Evolutionary conservation across 768 basidiomycete genomes (phyloP).

Genomic region (Tricholoma flavovirens): DNA sequence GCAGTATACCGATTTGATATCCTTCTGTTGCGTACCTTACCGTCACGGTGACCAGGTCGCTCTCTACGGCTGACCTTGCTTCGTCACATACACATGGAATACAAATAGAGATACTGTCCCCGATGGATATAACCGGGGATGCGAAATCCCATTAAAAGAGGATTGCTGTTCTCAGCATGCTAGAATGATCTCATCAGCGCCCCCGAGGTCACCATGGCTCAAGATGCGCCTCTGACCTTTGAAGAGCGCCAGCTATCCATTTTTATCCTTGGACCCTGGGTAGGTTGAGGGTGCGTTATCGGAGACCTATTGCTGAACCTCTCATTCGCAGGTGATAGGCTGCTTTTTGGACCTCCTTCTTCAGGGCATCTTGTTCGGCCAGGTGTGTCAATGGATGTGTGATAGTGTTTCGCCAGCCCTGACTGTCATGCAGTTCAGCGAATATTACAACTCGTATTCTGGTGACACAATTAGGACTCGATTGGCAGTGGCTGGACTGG

Average conservation of each 20-base stretch:
- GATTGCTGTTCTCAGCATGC: neutral
- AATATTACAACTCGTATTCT: constrained; percentile 19
- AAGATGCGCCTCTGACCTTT: constrained; percentile 16
- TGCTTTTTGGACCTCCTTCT: constrained; percentile 23
- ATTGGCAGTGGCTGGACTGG: constrained; percentile 19
- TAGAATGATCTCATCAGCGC: neutral
- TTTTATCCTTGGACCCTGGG: constrained; percentile 31
- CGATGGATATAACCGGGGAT: neutral
- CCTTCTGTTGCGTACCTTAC: neutral
- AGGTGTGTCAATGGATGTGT: constrained; percentile 13
- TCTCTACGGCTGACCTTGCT: neutral
- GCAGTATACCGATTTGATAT: neutral
- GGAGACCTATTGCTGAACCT: neutral
- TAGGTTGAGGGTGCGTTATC: constrained; percentile 4
- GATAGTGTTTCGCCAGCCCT: neutral
- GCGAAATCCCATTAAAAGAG: neutral
- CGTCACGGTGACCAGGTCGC: no score
- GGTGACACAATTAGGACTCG: constrained; percentile 17
- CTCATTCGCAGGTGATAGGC: constrained; percentile 22
- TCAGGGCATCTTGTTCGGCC: constrained; percentile 26
- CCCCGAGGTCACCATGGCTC: neutral
- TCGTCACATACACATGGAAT: neutral
- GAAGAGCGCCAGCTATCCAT: constrained; percentile 19
- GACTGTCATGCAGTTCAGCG: constrained; percentile 17
- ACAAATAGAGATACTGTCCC: neutral